phyloP scores from a whole-genome alignment of 441 rosid genomes.

The Erodium texanum region DNA sequence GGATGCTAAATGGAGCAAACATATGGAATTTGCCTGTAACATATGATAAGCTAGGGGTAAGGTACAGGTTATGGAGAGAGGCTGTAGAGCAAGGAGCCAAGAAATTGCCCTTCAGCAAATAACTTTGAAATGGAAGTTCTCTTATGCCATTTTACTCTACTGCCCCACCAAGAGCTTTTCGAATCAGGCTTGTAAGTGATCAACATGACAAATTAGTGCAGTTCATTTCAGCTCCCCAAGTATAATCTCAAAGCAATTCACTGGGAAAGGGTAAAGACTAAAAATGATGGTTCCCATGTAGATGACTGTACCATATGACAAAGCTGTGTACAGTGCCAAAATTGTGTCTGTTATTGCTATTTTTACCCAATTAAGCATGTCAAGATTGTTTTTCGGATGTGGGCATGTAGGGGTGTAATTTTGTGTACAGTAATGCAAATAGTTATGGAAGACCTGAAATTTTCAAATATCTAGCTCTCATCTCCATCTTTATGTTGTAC shows the following conservation, averaged over 20 bases:
- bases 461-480: not conserved
- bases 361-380: not conserved
- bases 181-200: conserved; percentile 4
- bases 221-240: conserved; percentile 7
- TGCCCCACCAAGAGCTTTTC: not conserved
- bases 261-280: conserved; percentile 17
- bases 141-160: not conserved
- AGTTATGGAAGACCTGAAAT: not conserved
- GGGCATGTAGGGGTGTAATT: not conserved
- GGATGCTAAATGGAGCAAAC: conserved; percentile 78
- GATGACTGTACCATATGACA: not conserved
- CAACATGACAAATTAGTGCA: not conserved
- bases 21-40: conserved; percentile 83
- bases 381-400: conserved; percentile 6
- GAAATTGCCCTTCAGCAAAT: conserved; percentile 50
- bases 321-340: not conserved
- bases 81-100: conserved; percentile 60
- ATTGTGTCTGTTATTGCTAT: not conserved
- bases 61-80: conserved; percentile 80
- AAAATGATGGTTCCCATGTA: no score
- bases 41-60: conserved; percentile 85
- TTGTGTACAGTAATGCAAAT: not conserved
- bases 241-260: conserved; percentile 3
- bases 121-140: not conserved
- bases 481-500: no score